Base-by-base conservation (phyloP, 2,329 filamentous ascomycete genomes). In the Monosporascus sp. region DNA sequence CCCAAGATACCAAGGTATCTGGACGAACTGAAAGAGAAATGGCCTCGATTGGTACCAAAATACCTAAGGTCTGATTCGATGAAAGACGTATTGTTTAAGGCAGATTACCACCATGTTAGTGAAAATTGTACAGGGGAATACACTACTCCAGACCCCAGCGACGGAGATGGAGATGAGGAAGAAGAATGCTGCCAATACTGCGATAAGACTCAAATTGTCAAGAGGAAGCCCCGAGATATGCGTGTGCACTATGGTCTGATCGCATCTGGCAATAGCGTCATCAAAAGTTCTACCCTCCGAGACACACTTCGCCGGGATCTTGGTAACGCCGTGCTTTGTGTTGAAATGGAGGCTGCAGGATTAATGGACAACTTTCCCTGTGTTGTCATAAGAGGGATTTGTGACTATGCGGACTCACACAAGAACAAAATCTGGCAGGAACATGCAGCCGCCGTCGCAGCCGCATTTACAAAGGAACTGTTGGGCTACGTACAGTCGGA, bases 351-450 rank as follows among this genome's bases (percentile, higher is more conserved):
- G 41, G 58, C 54, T 2, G 58, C 59, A 1, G 59, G 58, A 53
- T 38, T 63, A 3, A 60, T 64, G 57, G 50, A 61, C 34, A 53
- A 51, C 19, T 64, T 66, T 17, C 61, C 60, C 11, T 66, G 61
- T 41, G 34, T 67, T 2, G 59, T 63, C 2, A 61, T 67, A 11
- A 56, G 62, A 24, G 64, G 64, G 2, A 64, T 66, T 19, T 63
- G 60, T 48, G 57, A 64, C 20, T 66, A 65, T 46, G 56, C 63
- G 2, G 63, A 67, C 46, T 61, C 59, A 1, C 59, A 66, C 26
- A 65, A 63, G 27, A 66, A 66, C 40, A 56, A 64, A 14, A 31
- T 9, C 5, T 66, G 62, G 64, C 56, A 64, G 36, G 36, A 56
- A 17, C 52, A 64, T 49, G 59, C 62, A 0, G 63, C 62, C 2